A percentile compares a stretch with the other conserved stretches of the same genome.
Evolutionary conservation across 192 early-diverging fungal species (phyloP).

Genomic region (Chytriomyces sp.): DNA sequence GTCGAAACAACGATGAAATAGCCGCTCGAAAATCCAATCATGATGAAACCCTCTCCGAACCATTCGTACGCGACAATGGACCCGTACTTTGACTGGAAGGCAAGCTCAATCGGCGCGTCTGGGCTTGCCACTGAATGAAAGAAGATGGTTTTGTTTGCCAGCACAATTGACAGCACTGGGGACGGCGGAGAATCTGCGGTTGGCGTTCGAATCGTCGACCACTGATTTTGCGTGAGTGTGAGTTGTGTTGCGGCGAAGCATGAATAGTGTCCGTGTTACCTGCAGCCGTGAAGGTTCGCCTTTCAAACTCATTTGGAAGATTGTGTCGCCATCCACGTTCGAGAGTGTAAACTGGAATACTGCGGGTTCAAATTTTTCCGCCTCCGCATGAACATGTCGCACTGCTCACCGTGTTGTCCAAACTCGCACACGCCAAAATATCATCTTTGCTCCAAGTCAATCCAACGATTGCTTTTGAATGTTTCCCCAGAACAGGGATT

Average conservation of each 20-base stretch:
- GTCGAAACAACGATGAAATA: constrained; percentile 58
- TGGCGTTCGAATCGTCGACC: constrained; percentile 33
- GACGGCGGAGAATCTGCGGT: constrained; percentile 17
- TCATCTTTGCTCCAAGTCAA: constrained; percentile 53
- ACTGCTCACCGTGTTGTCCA: constrained; percentile 51
- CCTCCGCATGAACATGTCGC: not conserved
- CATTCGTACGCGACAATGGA: constrained; percentile 53
- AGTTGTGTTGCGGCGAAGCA: not conserved
- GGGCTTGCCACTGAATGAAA: constrained; percentile 48
- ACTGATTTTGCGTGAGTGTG: constrained; percentile 17
- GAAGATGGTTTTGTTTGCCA: constrained; percentile 48
- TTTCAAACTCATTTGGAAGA: constrained; percentile 49
- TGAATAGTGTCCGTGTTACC: constrained; percentile 23
- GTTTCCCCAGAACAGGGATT: constrained; percentile 59
- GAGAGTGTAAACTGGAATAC: constrained; percentile 51
- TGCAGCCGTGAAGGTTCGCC: constrained; percentile 56
- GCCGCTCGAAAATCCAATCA: constrained; percentile 56
- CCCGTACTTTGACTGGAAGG: constrained; percentile 58
- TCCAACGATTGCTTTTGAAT: constrained; percentile 51
- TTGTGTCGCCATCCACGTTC: constrained; percentile 56
- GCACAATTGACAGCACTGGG: constrained; percentile 49
- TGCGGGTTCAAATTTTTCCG: not conserved
- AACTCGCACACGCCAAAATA: constrained; percentile 52
- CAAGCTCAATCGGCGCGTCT: constrained; percentile 55
- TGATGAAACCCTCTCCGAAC: constrained; percentile 53